phyloP scores from a whole-genome alignment of 1,284 basidiomycete species.

The Microbotryum violaceum region DNA sequence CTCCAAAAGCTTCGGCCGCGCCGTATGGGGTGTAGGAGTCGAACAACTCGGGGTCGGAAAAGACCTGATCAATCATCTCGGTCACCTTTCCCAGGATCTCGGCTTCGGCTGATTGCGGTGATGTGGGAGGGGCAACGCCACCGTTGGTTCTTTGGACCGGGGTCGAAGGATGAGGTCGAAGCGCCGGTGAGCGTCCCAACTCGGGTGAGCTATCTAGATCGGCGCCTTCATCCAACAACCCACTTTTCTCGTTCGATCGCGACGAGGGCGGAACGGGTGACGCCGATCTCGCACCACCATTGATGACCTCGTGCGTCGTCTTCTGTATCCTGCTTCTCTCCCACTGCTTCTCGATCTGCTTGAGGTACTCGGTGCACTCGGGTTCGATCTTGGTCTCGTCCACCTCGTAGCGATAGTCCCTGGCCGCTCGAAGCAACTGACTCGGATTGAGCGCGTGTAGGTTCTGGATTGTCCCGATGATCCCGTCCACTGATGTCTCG shows the following conservation, averaged over 20 bases:
- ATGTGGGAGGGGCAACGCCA: neutral
- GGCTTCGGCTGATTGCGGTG: neutral
- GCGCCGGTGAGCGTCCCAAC: too few relatives aligned
- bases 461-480: slow-evolving; percentile 82
- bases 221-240: too few relatives aligned
- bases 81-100: slow-evolving; percentile 6
- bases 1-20: slow-evolving; percentile 14
- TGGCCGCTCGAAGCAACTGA: slow-evolving; percentile 87
- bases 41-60: slow-evolving; percentile 13
- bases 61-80: slow-evolving; percentile 24
- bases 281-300: too few relatives aligned
- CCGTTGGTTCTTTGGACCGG: too few relatives aligned
- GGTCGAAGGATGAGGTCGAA: too few relatives aligned
- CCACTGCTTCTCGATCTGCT: slow-evolving; percentile 92
- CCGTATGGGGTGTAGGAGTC: slow-evolving; percentile 19
- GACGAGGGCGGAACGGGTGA: too few relatives aligned
- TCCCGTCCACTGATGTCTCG: slow-evolving; percentile 67
- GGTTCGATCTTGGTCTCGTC: slow-evolving; percentile 86
- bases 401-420: slow-evolving; percentile 92
- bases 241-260: too few relatives aligned
- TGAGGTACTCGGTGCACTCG: slow-evolving; percentile 87
- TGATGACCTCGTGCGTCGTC: slow-evolving; percentile 7
- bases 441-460: slow-evolving; percentile 81
- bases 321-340: slow-evolving; percentile 45
- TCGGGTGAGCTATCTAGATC: too few relatives aligned